Evolutionary conservation across 2,329 filamentous ascomycete genomes (phyloP).

Genomic region (Alternaria burnsii): DNA sequence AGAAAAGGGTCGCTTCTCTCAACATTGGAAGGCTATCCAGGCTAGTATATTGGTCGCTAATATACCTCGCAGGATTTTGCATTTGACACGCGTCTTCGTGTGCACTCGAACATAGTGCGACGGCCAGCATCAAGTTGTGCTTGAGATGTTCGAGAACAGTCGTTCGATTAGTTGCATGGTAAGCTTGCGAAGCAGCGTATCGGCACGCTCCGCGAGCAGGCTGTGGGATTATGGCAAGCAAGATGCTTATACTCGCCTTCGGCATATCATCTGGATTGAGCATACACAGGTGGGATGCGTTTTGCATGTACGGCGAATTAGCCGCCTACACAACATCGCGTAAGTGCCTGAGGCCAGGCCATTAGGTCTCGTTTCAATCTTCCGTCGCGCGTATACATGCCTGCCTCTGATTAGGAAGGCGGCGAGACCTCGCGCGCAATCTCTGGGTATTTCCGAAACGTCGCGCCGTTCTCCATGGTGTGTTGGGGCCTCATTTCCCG

Average conservation of each 20-base stretch:
- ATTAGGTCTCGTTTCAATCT: constrained; percentile 11
- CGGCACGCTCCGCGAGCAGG: neutral
- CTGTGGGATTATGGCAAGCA: constrained; percentile 8
- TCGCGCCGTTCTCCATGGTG: constrained; percentile 22
- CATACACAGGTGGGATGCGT: constrained; percentile 1
- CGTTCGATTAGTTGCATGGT: neutral
- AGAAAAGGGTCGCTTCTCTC: neutral
- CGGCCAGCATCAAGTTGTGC: neutral
- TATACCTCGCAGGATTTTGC: neutral
- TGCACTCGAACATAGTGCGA: neutral
- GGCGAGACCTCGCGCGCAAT: constrained; percentile 31
- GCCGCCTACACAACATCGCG: constrained; percentile 3
- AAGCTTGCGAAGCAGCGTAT: neutral
- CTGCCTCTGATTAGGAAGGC: constrained; percentile 8
- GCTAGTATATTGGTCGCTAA: neutral
- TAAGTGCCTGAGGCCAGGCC: constrained; percentile 1
- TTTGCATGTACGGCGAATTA: neutral
- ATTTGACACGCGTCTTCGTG: neutral
- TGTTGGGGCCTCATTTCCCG: constrained; percentile 35
- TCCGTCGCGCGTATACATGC: neutral
- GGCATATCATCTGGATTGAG: neutral
- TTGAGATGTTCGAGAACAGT: neutral
- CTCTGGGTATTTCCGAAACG: constrained; percentile 33
- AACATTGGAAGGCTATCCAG: neutral
- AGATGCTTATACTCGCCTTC: constrained; percentile 6